Evolutionary conservation across 805 yeast genomes (phyloP).

Genomic region (Kodamaea lidongshanica): DNA sequence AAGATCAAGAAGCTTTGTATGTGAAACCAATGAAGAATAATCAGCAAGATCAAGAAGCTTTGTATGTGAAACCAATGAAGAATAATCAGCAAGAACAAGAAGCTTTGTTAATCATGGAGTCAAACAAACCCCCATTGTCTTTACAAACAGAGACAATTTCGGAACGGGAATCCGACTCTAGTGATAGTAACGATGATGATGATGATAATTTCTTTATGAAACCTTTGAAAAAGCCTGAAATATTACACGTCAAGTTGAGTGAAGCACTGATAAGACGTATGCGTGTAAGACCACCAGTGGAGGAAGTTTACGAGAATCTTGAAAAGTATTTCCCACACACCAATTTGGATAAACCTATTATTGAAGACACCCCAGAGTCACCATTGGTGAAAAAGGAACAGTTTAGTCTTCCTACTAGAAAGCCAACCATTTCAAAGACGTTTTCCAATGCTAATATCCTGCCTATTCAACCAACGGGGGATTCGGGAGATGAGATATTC

Average conservation of each 20-base stretch:
- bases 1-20: constrained; percentile 12
- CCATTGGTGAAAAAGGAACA: constrained; percentile 31
- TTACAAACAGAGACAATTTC: constrained; percentile 8
- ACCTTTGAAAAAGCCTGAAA: constrained; percentile 9
- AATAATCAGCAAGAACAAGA: constrained; percentile 1
- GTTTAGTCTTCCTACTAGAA: constrained; percentile 12
- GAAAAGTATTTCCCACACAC: constrained; percentile 91
- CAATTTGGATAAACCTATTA: constrained; percentile 85
- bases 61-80: constrained; percentile 13
- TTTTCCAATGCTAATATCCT: constrained; percentile 39
- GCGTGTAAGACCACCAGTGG: constrained; percentile 92
- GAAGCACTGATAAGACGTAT: constrained; percentile 14
- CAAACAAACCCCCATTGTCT: constrained; percentile 1
- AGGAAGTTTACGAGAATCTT: constrained; percentile 83
- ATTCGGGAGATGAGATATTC: constrained; percentile 28
- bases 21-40: background rate
- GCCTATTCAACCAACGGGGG: constrained; percentile 24
- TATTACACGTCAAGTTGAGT: constrained; percentile 4
- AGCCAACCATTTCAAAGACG: constrained; percentile 36
- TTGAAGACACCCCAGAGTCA: constrained; percentile 60
- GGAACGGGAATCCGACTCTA: constrained; percentile 16
- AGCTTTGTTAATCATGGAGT: background rate
- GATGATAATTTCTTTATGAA: constrained; percentile 14
- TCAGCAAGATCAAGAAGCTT: constrained; percentile 10
- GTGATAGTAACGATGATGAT: constrained; percentile 5